Evolutionary conservation across 1,284 basidiomycete species (phyloP), one percentile per base, ranked within the genome.

Genomic region (Ganoderma leucocontextum): DNA sequence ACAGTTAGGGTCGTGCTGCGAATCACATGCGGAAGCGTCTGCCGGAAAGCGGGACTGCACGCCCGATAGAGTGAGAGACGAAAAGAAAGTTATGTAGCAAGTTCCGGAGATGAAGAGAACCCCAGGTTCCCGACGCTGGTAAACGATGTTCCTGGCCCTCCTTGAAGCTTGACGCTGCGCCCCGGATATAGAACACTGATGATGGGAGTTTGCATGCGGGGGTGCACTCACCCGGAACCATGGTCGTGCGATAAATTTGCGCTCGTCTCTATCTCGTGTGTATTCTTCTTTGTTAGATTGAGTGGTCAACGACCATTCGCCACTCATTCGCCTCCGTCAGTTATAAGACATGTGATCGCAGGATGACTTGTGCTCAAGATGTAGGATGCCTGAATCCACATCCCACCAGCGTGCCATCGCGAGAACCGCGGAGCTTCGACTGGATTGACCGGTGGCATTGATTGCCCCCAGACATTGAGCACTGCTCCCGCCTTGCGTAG

Each of bases 51-150:
- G 38, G 29, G 36, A 35, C 55, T 36, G 41, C 59, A 39, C 13
- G 52, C 33, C 29, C 15, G 15, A 33, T 33, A 53, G 52, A 53
- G 52, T 53, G 52, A 53, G 22, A 53, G 52, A 53, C 52, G 52
- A 53, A 53, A 53, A 53, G 12, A 53, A 53, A 53, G 52, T 53
- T 53, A 33, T 53, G 52, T 53, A 13, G 52, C 52, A 29, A 29
- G 12, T 17, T 17, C 29, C 52, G 52, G 52, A 53, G 13, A 53
- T 33, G 52, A 53, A 53, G 29, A 53, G 52, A 53, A 17, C 5
- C 15, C 7, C 52, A 53, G 2, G 25, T 29, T 12, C 29, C 2
- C 10, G 33, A n/a, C 5, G 22, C 29, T 33, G 49, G 19, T 52
- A 13, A 13, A 52, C 3, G 52, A 33, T 8, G 52, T 33, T 29